Conservation (phyloP, 169 alveolate species). For the Plasmodium vivax region DNA sequence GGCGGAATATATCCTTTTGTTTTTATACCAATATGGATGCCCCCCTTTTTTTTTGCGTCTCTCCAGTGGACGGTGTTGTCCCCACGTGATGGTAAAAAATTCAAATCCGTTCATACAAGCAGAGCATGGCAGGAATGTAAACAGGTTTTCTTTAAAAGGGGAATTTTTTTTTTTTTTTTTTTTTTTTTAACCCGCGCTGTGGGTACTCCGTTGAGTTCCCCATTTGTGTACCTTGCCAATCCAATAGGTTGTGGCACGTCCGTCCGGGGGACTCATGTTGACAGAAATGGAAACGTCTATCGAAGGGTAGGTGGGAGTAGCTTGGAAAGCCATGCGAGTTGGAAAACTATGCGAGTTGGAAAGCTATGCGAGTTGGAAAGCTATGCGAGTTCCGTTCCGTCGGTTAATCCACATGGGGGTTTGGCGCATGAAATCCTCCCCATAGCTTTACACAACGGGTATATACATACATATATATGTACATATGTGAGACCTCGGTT, state of each 20-base stretch:
- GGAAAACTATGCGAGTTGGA: background rate
- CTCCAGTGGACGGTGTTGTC: background rate
- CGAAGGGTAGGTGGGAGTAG: background rate
- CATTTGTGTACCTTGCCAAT: no score
- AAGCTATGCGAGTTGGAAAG: background rate
- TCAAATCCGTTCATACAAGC: background rate
- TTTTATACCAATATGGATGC: background rate
- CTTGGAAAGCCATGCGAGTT: background rate
- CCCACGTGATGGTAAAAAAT: background rate
- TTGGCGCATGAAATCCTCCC: background rate
- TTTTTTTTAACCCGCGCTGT: background rate
- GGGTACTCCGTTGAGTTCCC: background rate
- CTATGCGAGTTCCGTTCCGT: background rate
- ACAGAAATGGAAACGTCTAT: background rate
- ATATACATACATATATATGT: no score
- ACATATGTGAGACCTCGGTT: background rate
- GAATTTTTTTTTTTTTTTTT: no score
- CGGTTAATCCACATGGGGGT: background rate
- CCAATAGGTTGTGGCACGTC: background rate
- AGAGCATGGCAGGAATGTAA: background rate
- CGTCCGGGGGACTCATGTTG: background rate
- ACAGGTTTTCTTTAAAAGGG: background rate
- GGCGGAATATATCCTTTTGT: background rate
- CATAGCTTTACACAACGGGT: background rate
- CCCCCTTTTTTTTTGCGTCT: background rate